Conservation (phyloP, 2,329 filamentous ascomycete genomes). For the Trichophyton schoenleinii region DNA sequence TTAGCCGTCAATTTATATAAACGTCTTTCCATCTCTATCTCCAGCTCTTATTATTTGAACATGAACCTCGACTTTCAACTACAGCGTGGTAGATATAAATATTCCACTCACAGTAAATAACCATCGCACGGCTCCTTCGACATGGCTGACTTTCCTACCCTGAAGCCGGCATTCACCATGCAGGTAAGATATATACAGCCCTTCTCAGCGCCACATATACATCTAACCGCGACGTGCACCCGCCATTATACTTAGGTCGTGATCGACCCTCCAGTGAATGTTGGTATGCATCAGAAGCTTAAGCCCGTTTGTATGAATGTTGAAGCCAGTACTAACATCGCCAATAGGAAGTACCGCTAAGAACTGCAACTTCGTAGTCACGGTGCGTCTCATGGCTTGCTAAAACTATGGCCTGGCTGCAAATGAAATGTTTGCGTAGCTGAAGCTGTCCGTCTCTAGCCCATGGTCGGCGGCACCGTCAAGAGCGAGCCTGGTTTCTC, state of each 20-base stretch:
- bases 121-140: neutral
- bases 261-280: constrained; percentile 20
- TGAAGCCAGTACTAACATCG: neutral
- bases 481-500: constrained; percentile 26
- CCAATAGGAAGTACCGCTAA: constrained; percentile 25
- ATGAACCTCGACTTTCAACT: neutral
- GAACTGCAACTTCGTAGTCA: constrained; percentile 25
- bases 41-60: neutral
- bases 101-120: no score
- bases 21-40: neutral
- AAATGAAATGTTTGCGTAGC: neutral
- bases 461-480: constrained; percentile 28
- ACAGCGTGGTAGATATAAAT: neutral
- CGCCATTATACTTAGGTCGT: constrained; percentile 17
- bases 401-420: no score
- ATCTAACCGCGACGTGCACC: neutral
- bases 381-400: constrained; percentile 16
- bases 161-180: constrained; percentile 32
- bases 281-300: constrained; percentile 20
- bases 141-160: constrained; percentile 28
- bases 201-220: neutral
- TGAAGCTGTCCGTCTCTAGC: constrained; percentile 16
- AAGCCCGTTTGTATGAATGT: neutral
- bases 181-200: constrained; percentile 16
- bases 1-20: neutral